Evolutionary conservation across 768 basidiomycete genomes (phyloP), one percentile per base, ranked within the genome.

Genomic region (Trametes cinnabarina): DNA sequence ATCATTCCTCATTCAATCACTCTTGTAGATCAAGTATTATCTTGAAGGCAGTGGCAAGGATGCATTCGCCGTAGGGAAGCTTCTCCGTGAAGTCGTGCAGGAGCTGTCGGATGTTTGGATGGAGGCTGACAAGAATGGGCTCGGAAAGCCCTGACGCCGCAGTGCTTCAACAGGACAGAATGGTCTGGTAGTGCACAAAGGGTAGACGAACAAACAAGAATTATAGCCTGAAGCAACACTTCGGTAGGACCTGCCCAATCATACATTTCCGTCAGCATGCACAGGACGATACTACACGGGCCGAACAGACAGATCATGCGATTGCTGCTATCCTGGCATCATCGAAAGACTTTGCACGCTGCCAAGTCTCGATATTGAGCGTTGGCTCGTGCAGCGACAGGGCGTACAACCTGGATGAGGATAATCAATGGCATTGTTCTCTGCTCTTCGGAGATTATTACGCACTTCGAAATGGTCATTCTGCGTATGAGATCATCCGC

Each of bases 21-120:
- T 32, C 30, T 32, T 6, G 15, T 14, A 46, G 89, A 90, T 94
- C 73, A 95, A 95, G 68, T 92, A 88, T 70, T 95, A 95, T 67
- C 75, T 94, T 26, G 93, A 95, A 74, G 93, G 90, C 11, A 81
- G 76, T 47, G 90, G 91, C 0, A 75, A 69, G 47, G 72, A 88
- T 61, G 65, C 73, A 0, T 60, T 59, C n/a, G 66, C 68, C 0
- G 84, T 94, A 4, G 72, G 72, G 2, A 64, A 61, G 4, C 69
- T 83, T 35, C 76, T 94, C n/a, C 70, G 72, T 4, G 68, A 67
- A 40, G 85, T 90, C 0, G 79, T 89, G 2, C 69, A 73, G 39
- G 86, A 88, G 61, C 72, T 94, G 10, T 79, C 80, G 17, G 71
- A 76, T 19, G 75, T 76, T 15, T 94, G 92, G 92, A 77, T 94